These are phyloP conservation scores for Discostella pseudostelligera DNA, from an alignment of 108 stramenopile species.

Conservation along the genomic window DNA sequence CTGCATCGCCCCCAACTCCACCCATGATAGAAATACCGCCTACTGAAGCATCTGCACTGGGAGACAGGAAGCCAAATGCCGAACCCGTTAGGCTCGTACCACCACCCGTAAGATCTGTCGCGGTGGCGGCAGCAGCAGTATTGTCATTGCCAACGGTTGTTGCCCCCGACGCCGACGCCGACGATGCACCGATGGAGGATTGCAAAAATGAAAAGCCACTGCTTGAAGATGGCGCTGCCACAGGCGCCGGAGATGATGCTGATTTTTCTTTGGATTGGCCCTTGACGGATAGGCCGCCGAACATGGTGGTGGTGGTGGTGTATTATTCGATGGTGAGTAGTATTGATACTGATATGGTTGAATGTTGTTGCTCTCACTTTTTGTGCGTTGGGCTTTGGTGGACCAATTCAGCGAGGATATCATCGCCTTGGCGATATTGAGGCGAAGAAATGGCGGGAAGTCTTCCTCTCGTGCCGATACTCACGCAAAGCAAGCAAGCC, in stretches of 20 bases:
- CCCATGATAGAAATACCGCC: background rate
- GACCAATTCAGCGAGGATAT: no score
- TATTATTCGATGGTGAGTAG: no score
- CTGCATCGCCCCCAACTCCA: no score
- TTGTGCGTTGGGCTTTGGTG: no score
- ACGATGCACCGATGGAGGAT: constrained; percentile 3
- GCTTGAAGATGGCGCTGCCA: constrained; percentile 11
- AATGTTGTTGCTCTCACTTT: no score
- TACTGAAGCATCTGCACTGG: no score
- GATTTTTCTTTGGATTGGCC: constrained; percentile 32
- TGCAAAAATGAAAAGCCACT: constrained; percentile 59
- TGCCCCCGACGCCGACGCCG: constrained; percentile 2
- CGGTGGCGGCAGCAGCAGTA: background rate
- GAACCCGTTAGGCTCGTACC: constrained; percentile 28
- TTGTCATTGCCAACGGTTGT: constrained; percentile 10
- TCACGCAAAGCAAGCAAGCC: no score
- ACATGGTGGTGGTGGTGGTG: constrained; percentile 56
- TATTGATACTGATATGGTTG: no score
- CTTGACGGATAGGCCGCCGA: constrained; percentile 70
- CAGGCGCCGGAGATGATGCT: constrained; percentile 23
- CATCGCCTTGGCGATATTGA: no score
- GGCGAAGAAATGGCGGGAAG: no score
- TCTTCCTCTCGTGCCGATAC: no score
- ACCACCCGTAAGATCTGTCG: background rate
- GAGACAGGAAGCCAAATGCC: constrained; percentile 49